Evolutionary conservation across 441 rosid genomes (phyloP).

Genomic region (Adansonia rubrostipa): DNA sequence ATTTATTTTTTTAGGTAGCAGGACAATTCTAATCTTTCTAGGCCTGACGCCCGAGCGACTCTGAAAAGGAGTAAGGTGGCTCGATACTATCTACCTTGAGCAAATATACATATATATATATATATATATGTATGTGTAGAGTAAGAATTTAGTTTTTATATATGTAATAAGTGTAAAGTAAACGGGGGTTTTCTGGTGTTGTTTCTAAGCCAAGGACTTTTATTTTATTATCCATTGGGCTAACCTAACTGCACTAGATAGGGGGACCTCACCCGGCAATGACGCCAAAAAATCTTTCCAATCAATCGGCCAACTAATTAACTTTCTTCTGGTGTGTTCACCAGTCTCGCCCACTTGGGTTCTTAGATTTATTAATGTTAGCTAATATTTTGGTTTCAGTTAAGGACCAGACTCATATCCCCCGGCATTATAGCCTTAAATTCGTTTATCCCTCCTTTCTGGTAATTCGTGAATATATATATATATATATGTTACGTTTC

Average conservation of each 20-base stretch:
- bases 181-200: neutral
- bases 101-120: neutral
- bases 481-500: no score
- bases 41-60: neutral
- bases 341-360: neutral
- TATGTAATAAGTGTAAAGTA: neutral
- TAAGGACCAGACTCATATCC: neutral
- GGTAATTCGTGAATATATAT: neutral
- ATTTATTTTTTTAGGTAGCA: neutral
- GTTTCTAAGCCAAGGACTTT: slow-evolving; percentile 1
- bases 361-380: neutral
- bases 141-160: no score
- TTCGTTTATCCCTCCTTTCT: neutral
- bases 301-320: neutral
- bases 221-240: slow-evolving; percentile 13
- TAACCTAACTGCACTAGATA: neutral
- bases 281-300: neutral
- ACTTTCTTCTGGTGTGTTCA: neutral
- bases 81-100: neutral
- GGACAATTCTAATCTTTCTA: slow-evolving; percentile 12
- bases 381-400: neutral
- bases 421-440: neutral
- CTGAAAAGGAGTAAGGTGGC: neutral
- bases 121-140: no score
- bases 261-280: no score